Base-by-base conservation (phyloP, 2,329 filamentous ascomycete species). In the Fusarium sp. region DNA sequence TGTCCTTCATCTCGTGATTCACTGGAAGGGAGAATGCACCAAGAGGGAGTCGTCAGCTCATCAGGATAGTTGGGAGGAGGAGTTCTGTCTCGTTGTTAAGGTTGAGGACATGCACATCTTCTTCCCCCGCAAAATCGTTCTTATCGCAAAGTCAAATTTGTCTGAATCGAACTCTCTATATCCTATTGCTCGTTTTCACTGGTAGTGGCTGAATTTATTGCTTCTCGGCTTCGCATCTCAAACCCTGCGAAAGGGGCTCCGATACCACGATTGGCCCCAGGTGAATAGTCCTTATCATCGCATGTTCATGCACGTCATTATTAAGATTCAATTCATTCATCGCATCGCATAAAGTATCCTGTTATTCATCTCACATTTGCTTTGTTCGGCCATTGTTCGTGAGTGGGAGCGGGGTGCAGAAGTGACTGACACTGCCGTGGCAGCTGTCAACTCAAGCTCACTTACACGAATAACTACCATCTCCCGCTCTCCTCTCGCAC, bases 1-100 rank as follows among this genome's bases (percentile, higher is more conserved):
- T 63, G 48, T 48, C 48, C 26, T 18, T 53, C 39, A 16, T 44
- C 52, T 26, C 43, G 57, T 69, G 67, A 69, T 70, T 69, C 45
- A 70, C 42, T 52, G 30, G 26, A 21, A 13, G 37, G 54, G 16
- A 37, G 45, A 51, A 25, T 45, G 26, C 45, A 49, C 52, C 18
- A 11, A 31, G 37, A 41, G 19, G 49, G 52, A 52, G 57, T 63
- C 51, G 57, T 67, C 52, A 58, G 52, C 57, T 67, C 34, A 23
- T 56, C 34, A 23, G 21, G 23, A 28, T 19, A 34, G 43, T 23
- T 31, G 23, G 30, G 39, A 37, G 41, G 18, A 14, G 41, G 14
- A 14, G 23, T 23, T 28, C 28, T 28, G 11, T 28, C 41, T 39
- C 48, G 39, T 37, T 55, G 19, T 37, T 23, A 31, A 50, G 21